Percentiles rank a stretch among this genome's conserved stretches.
Evolutionary conservation across 768 basidiomycete species (phyloP).

Genomic region (Daedaleopsis sinensis): DNA sequence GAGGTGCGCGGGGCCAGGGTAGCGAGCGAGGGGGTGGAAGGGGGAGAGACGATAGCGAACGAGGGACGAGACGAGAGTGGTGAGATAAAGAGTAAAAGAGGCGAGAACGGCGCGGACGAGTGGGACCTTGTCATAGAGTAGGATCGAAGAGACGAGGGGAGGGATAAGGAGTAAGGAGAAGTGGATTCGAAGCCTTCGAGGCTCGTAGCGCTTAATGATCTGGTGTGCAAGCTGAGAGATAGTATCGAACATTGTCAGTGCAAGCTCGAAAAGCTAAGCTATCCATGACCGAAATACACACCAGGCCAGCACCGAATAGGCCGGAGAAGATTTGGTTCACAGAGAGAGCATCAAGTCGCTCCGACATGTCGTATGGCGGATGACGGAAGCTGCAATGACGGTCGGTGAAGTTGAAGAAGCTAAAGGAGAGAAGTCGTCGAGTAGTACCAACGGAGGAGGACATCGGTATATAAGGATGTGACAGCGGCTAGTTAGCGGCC

Average conservation of each 20-base stretch:
- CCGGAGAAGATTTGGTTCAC: too few species aligned
- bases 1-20: conserved; percentile 25
- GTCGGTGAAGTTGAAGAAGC: too few species aligned
- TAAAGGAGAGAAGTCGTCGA: too few species aligned
- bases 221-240: conserved; percentile 5
- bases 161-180: neutral
- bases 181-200: neutral
- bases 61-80: conserved; percentile 18
- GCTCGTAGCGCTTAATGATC: conserved; percentile 12
- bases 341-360: too few species aligned
- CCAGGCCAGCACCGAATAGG: too few species aligned
- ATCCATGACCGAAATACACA: too few species aligned
- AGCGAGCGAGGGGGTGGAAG: conserved; percentile 28
- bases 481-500: too few species aligned
- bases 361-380: too few species aligned
- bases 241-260: neutral
- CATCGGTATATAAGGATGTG: too few species aligned
- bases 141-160: neutral
- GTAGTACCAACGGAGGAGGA: too few species aligned
- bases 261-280: too few species aligned
- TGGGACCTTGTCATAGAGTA: neutral
- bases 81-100: conserved; percentile 7
- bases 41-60: conserved; percentile 29
- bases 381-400: too few species aligned
- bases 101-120: neutral